These are phyloP conservation scores for Mucor circinelloides DNA, from an alignment of 371 early-diverging fungal genomes.

Conservation along the genomic window DNA sequence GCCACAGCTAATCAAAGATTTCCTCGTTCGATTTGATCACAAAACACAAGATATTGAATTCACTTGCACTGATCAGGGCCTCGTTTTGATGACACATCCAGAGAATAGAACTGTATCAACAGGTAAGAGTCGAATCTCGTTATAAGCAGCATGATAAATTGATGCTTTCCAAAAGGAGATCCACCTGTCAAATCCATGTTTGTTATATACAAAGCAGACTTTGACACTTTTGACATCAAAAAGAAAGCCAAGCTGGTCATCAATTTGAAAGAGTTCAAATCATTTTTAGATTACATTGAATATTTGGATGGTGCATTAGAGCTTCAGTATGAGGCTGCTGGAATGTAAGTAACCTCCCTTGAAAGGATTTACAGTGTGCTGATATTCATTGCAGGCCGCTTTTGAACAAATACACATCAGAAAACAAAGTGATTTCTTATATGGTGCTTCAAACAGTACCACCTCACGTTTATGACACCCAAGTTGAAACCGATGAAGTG, in stretches of 20 bases:
- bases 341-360: conserved; percentile 9
- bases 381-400: background rate
- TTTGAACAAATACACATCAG: background rate
- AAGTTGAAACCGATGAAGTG: background rate
- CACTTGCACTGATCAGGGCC: background rate
- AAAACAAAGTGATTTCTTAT: background rate
- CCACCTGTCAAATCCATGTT: conserved; percentile 9
- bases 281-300: conserved; percentile 13
- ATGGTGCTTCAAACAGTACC: background rate
- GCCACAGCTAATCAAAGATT: background rate
- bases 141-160: background rate
- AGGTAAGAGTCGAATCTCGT: background rate
- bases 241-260: conserved; percentile 4
- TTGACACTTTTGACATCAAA: background rate
- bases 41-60: conserved; percentile 5
- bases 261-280: conserved; percentile 22
- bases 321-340: conserved; percentile 13
- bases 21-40: conserved; percentile 2
- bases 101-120: background rate
- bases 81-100: conserved; percentile 5
- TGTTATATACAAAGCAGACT: conserved; percentile 2
- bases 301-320: conserved; percentile 2
- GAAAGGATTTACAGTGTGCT: background rate
- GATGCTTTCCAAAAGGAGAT: conserved; percentile 1
- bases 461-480: background rate